Percentiles rank a stretch among this genome's conserved stretches.
Conservation (phyloP, 1,284 basidiomycete genomes). For the Mycosarcoma maydis region DNA sequence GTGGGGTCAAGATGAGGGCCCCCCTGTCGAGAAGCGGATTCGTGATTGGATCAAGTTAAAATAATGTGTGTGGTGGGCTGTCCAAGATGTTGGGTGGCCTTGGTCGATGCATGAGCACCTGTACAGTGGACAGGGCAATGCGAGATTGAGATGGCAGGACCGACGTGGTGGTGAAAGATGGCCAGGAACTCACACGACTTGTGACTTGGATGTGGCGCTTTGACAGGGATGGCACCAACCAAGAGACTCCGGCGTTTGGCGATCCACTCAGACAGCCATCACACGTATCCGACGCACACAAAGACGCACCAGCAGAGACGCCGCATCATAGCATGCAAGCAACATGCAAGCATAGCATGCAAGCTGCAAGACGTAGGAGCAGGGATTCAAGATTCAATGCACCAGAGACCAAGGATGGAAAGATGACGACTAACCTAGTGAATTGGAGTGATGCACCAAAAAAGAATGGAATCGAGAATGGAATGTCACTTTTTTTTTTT, state of each 20-base stretch:
- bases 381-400: background rate
- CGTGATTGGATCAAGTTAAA: too few relatives aligned
- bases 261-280: background rate
- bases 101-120: background rate
- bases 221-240: background rate
- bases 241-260: slow-evolving; percentile 3
- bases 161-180: background rate
- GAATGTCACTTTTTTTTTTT: slow-evolving; percentile 1
- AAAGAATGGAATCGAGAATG: too few relatives aligned
- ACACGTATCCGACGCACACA: background rate
- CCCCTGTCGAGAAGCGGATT: too few relatives aligned
- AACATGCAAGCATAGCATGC: background rate
- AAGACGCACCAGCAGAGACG: background rate
- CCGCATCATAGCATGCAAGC: too few relatives aligned
- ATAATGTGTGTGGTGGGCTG: background rate
- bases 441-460: too few relatives aligned
- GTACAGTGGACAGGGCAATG: background rate
- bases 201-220: slow-evolving; percentile 1
- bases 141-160: background rate
- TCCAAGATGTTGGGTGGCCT: background rate
- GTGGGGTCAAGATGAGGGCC: background rate
- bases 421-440: too few relatives aligned
- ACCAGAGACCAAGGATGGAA: too few relatives aligned
- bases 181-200: too few relatives aligned
- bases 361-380: background rate